These are phyloP conservation scores for Fusarium annulatum DNA, from an alignment of 2,329 filamentous ascomycete genomes.

Conservation along the genomic window DNA sequence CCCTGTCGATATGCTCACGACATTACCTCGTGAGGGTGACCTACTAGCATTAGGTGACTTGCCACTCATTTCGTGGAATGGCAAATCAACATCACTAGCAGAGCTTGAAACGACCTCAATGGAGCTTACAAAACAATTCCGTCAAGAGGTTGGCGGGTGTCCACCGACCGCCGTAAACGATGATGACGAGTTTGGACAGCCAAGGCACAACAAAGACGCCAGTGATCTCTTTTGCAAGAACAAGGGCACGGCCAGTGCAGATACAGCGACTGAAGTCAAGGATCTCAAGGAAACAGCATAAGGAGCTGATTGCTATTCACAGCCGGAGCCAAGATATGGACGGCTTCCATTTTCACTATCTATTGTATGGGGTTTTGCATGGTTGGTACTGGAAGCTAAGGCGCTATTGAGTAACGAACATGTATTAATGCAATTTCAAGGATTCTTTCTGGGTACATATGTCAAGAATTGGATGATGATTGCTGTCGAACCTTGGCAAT, in stretches of 20 bases:
- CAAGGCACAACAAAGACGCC: constrained; percentile 52
- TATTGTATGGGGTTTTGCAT: constrained; percentile 20
- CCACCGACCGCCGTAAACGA: constrained; percentile 30
- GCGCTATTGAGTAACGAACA: constrained; percentile 24
- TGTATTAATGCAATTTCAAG: constrained; percentile 5
- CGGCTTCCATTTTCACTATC: constrained; percentile 9
- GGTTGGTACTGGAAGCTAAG: background rate
- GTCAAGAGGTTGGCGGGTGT: constrained; percentile 75
- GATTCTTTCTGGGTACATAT: background rate
- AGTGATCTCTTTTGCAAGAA: constrained; percentile 73
- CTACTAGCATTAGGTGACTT: constrained; percentile 60
- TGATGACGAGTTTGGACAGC: constrained; percentile 30
- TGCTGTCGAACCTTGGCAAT: constrained; percentile 53
- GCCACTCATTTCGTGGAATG: constrained; percentile 74
- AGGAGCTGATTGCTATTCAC: background rate
- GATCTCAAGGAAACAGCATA: constrained; percentile 38
- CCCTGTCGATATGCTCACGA: constrained; percentile 59
- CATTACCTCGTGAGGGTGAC: constrained; percentile 56
- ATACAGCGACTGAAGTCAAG: background rate
- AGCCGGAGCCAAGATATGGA: background rate
- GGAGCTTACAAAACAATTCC: constrained; percentile 69
- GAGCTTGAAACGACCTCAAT: constrained; percentile 58
- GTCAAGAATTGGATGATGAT: constrained; percentile 21
- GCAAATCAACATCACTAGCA: constrained; percentile 56
- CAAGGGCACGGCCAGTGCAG: constrained; percentile 16